These are phyloP conservation scores for Blastobotrys arbuscula DNA, from an alignment of 1,139 yeast genomes.

Conservation along the genomic window DNA sequence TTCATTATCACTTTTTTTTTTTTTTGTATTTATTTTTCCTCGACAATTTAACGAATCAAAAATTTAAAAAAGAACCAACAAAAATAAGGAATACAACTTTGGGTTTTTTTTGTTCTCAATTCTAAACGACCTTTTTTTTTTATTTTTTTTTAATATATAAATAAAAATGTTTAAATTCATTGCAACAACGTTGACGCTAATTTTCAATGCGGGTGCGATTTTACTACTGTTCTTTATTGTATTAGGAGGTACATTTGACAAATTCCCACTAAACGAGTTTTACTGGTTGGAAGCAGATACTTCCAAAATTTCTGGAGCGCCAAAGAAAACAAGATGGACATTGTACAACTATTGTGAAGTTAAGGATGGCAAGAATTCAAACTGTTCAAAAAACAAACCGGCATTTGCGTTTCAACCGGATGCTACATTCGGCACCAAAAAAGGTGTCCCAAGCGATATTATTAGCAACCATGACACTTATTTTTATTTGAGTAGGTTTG, in stretches of 20 bases:
- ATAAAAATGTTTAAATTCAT: conserved; percentile 15
- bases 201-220: conserved; percentile 36
- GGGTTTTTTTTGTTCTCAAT: neutral
- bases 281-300: conserved; percentile 74
- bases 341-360: conserved; percentile 56
- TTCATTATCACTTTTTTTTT: neutral
- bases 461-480: conserved; percentile 41
- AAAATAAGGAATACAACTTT: neutral
- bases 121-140: neutral
- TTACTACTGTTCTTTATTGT: conserved; percentile 56
- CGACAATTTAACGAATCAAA: neutral
- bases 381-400: conserved; percentile 47
- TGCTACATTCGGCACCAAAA: conserved; percentile 45
- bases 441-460: conserved; percentile 47
- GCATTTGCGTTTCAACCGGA: conserved; percentile 66
- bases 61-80: neutral
- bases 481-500: conserved; percentile 60
- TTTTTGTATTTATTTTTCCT: neutral
- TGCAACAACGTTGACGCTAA: conserved; percentile 16
- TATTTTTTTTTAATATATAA: neutral
- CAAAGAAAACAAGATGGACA: conserved; percentile 60
- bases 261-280: conserved; percentile 48
- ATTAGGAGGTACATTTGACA: conserved; percentile 53
- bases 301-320: conserved; percentile 46
- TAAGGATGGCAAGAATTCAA: conserved; percentile 35